These are phyloP conservation scores for Ophidiomyces ophidiicola DNA, from an alignment of 2,329 filamentous ascomycete genomes.

Conservation along the genomic window DNA sequence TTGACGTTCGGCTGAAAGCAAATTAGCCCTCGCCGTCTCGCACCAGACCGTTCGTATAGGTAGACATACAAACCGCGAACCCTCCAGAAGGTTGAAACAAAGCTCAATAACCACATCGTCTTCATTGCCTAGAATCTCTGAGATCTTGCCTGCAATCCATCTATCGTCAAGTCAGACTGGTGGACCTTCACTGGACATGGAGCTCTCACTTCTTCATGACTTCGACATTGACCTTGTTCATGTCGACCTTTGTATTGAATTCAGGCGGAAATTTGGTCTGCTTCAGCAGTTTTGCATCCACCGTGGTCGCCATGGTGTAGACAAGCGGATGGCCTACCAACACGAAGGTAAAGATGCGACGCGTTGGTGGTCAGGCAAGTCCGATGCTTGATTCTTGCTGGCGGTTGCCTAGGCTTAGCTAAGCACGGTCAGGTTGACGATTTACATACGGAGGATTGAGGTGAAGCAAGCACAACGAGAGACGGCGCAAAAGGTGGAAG, in stretches of 20 bases:
- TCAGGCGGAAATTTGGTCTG: slow-evolving; percentile 88
- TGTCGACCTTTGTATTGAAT: slow-evolving; percentile 93
- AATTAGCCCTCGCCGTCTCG: slow-evolving; percentile 18
- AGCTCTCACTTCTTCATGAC: slow-evolving; percentile 87
- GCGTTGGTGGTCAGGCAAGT: too few species aligned
- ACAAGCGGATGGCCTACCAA: too few species aligned
- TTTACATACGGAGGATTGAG: too few species aligned
- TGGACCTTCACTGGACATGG: background rate
- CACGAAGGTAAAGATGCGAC: too few species aligned
- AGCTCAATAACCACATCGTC: slow-evolving; percentile 94
- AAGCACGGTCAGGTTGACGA: too few species aligned
- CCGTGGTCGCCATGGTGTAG: slow-evolving; percentile 63
- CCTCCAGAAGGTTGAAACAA: slow-evolving; percentile 57
- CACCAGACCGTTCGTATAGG: slow-evolving; percentile 1
- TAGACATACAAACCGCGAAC: slow-evolving; percentile 57
- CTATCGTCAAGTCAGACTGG: slow-evolving; percentile 39
- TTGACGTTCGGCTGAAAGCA: slow-evolving; percentile 76
- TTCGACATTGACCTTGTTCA: slow-evolving; percentile 90
- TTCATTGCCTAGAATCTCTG: slow-evolving; percentile 76
- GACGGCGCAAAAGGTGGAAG: too few species aligned
- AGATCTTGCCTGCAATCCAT: slow-evolving; percentile 86
- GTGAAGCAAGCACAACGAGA: too few species aligned
- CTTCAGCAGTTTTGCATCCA: slow-evolving; percentile 79
- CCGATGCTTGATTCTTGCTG: too few species aligned
- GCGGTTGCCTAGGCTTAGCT: too few species aligned